Evolutionary conservation across 305 asterid genomes (phyloP).

Genomic region (Petunia hybrid): DNA sequence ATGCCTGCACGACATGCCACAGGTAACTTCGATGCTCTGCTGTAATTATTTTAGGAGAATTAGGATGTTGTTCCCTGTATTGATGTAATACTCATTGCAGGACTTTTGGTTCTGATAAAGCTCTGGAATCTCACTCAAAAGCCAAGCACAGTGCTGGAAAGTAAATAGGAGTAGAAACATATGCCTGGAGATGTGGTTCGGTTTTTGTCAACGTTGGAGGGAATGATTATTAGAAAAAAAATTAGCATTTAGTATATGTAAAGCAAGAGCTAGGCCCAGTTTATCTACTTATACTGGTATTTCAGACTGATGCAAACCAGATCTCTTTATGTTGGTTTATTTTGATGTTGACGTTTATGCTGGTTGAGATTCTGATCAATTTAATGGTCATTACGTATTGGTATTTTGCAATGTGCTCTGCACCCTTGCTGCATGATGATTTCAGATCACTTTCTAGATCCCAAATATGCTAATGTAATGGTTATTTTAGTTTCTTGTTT

Average conservation of each 20-base stretch:
- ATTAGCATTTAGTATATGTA: slow-evolving; percentile 16
- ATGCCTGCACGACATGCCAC: slow-evolving; percentile 67
- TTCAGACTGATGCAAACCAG: background rate
- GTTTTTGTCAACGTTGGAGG: background rate
- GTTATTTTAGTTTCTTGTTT: no score
- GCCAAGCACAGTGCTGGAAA: slow-evolving; percentile 68
- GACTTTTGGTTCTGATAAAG: slow-evolving; percentile 58
- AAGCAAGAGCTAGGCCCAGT: slow-evolving; percentile 23
- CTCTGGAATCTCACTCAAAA: slow-evolving; percentile 66
- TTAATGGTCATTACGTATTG: slow-evolving; percentile 1
- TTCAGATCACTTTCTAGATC: background rate
- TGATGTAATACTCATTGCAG: slow-evolving; percentile 45
- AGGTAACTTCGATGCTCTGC: slow-evolving; percentile 45
- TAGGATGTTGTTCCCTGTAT: background rate
- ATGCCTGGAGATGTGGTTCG: background rate
- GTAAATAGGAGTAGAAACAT: slow-evolving; percentile 30
- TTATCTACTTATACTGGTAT: slow-evolving; percentile 20
- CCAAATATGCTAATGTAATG: no score
- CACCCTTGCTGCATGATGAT: background rate
- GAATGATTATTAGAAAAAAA: background rate
- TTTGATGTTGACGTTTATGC: background rate
- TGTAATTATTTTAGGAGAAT: slow-evolving; percentile 20
- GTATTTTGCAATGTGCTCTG: background rate
- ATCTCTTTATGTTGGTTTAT: background rate
- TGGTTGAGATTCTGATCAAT: background rate